Evolutionary conservation across 192 early-diverging fungal genomes (phyloP).

Genomic region (Funneliformis mosseae): DNA sequence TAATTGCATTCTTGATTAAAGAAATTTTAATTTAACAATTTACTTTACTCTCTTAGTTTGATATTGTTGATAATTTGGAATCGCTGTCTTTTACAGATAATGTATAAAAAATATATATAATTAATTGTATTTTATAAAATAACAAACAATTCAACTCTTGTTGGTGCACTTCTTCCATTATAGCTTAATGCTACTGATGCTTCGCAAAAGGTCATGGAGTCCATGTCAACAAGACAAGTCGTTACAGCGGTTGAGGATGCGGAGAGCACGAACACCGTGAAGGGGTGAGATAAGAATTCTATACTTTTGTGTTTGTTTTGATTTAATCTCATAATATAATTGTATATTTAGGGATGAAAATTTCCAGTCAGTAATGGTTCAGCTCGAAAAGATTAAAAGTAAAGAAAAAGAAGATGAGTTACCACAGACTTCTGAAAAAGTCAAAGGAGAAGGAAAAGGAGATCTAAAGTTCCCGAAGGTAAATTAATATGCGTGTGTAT

Average conservation of each 20-base stretch:
- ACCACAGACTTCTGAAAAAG: background rate
- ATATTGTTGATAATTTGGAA: background rate
- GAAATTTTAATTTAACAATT: background rate
- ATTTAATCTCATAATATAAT: background rate
- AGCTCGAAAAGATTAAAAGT: background rate
- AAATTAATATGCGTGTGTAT: background rate
- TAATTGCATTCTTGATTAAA: background rate
- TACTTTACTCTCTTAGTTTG: background rate
- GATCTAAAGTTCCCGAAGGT: background rate
- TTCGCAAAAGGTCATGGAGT: background rate
- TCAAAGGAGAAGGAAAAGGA: background rate
- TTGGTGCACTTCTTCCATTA: background rate
- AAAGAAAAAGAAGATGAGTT: background rate
- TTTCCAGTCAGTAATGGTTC: background rate
- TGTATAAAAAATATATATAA: background rate
- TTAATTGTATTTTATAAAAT: background rate
- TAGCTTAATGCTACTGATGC: background rate
- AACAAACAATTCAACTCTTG: background rate
- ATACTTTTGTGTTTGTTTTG: background rate
- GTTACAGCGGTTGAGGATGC: background rate
- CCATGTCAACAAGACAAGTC: background rate
- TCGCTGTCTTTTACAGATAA: background rate
- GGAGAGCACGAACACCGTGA: background rate
- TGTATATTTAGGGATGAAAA: background rate
- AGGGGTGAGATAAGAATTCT: background rate